Percentiles rank a stretch among this genome's conserved stretches.
phyloP scores from a whole-genome alignment of 495 filamentous ascomycete species.

The Pyrenula aspistea region DNA sequence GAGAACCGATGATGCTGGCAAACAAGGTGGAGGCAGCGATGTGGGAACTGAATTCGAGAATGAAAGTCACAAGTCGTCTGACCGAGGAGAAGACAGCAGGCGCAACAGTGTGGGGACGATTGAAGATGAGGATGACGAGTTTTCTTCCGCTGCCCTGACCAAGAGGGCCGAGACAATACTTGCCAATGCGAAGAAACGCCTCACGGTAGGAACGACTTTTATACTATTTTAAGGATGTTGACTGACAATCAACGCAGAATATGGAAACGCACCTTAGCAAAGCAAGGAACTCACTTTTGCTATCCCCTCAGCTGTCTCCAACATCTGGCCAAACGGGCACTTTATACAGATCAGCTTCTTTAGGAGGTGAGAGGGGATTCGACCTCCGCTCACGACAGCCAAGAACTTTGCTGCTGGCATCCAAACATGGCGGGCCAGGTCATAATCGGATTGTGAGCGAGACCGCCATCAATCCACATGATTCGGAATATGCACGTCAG shows the following conservation, averaged over 20 bases:
- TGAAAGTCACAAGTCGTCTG: conserved; percentile 2
- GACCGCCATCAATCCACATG: neutral
- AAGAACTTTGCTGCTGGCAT: neutral
- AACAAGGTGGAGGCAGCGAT: conserved; percentile 1
- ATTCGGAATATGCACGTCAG: neutral
- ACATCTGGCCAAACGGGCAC: neutral
- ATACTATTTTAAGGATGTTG: neutral
- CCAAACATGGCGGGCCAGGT: neutral
- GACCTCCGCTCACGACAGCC: neutral
- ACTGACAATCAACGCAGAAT: conserved; percentile 41
- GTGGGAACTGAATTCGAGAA: neutral
- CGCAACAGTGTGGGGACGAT: conserved; percentile 2
- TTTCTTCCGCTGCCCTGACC: conserved; percentile 64
- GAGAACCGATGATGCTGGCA: conserved; percentile 4
- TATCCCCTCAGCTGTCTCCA: neutral
- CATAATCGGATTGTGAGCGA: neutral
- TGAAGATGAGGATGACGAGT: conserved; percentile 31
- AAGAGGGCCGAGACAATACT: conserved; percentile 77
- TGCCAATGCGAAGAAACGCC: conserved; percentile 76
- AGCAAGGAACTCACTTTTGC: conserved; percentile 58
- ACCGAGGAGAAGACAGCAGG: conserved; percentile 1
- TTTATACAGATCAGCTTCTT: neutral
- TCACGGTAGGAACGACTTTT: conserved; percentile 51
- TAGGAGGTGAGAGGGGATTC: neutral
- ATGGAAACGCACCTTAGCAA: conserved; percentile 85